phyloP scores from a whole-genome alignment of 306 rosid genomes.

The Hippophae gyantsensis region DNA sequence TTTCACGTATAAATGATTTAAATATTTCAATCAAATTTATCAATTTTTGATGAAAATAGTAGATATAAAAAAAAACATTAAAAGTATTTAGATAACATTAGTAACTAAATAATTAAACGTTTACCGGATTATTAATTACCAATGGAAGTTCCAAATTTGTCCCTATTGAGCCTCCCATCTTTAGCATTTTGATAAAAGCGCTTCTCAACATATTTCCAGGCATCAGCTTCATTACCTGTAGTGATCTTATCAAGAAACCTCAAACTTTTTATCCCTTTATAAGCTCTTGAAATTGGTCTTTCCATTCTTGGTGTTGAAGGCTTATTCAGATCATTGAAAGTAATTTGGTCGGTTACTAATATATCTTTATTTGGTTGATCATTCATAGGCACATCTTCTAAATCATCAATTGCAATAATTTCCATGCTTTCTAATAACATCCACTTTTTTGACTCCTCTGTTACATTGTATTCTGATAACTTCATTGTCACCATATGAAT shows the following conservation, averaged over 20 bases:
- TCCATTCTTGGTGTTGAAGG: conserved; percentile 11
- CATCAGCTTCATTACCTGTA: conserved; percentile 64
- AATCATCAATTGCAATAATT: conserved; percentile 38
- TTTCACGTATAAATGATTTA: too few relatives aligned
- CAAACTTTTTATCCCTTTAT: conserved; percentile 58
- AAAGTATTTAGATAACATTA: too few relatives aligned
- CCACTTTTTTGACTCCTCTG: not conserved
- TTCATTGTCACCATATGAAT: too few relatives aligned
- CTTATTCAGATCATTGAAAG: conserved; percentile 8
- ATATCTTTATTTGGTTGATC: not conserved
- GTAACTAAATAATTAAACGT: not conserved
- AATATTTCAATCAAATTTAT: too few relatives aligned
- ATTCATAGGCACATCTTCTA: conserved; percentile 22
- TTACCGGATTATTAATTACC: conserved; percentile 36
- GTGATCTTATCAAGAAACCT: conserved; percentile 59
- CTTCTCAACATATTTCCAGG: conserved; percentile 53
- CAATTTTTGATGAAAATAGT: too few relatives aligned
- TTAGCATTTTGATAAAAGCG: conserved; percentile 41
- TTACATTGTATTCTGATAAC: too few relatives aligned
- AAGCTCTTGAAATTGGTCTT: conserved; percentile 40
- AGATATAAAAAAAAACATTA: not conserved
- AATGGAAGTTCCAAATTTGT: conserved; percentile 69
- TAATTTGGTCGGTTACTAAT: conserved; percentile 5
- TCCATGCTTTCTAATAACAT: conserved; percentile 7
- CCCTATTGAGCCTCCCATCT: conserved; percentile 45